phyloP scores from a whole-genome alignment of 139 green algal genomes.

The Limnomonas spitsbergensis region DNA sequence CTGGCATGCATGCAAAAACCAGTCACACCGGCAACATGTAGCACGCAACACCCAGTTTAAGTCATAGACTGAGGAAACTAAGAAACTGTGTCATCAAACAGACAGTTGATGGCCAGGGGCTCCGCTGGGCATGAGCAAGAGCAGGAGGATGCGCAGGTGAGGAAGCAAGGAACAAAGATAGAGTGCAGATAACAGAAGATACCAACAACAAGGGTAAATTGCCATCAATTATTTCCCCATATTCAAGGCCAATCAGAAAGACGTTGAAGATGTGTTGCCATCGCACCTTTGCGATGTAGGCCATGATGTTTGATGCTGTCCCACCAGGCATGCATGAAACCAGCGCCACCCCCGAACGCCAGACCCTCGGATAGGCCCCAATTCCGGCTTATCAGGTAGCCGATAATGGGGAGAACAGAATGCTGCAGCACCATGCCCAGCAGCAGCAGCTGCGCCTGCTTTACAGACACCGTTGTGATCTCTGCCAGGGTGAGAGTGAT shows the following conservation, averaged over 20 bases:
- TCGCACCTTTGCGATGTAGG: conserved; percentile 50
- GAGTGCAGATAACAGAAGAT: no score
- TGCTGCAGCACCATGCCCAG: conserved; percentile 62
- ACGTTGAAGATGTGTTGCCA: background rate
- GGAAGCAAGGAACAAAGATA: no score
- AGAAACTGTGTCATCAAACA: no score
- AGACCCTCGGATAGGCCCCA: conserved; percentile 41
- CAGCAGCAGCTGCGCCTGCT: conserved; percentile 49
- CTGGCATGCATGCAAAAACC: no score
- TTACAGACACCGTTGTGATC: conserved; percentile 53
- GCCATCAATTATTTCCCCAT: background rate
- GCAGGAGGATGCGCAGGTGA: no score
- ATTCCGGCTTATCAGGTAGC: conserved; percentile 52
- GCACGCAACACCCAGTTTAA: no score
- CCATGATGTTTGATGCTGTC: conserved; percentile 60
- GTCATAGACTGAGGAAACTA: no score
- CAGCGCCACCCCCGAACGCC: conserved; percentile 54
- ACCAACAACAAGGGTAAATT: no score
- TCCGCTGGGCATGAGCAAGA: no score
- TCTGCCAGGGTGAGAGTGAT: conserved; percentile 60
- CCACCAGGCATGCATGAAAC: conserved; percentile 64
- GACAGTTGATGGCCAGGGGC: no score
- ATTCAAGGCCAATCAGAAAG: background rate
- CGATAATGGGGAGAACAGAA: conserved; percentile 52
- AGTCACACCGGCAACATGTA: no score